These are phyloP conservation scores for Metrosideros polymorpha DNA, from an alignment of 441 rosid species.

Conservation along the genomic window DNA sequence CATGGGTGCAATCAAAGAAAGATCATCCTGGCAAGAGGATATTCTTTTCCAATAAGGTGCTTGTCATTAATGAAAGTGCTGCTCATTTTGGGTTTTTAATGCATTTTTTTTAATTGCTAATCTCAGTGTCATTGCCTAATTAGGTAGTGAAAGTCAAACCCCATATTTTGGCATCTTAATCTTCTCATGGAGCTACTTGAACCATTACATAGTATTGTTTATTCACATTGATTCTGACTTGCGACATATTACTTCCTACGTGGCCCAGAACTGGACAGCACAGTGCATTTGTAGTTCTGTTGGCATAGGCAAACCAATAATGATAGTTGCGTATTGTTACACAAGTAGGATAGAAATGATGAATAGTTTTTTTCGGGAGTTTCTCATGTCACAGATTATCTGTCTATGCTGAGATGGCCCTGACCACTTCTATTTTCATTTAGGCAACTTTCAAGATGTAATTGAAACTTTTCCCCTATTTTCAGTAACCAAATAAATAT, in stretches of 20 bases:
- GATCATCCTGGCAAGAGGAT: conserved; percentile 56
- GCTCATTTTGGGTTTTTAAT: not conserved
- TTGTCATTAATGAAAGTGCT: not conserved
- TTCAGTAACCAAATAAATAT: not conserved
- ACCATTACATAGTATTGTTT: not conserved
- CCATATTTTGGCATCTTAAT: not conserved
- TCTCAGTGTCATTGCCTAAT: not conserved
- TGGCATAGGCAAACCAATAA: not conserved
- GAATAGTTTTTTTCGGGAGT: not conserved
- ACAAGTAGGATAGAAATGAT: not conserved
- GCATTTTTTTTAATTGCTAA: not conserved
- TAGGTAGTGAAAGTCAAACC: not conserved
- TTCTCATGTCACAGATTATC: not conserved
- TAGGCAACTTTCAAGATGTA: not conserved
- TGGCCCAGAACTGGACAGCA: not conserved
- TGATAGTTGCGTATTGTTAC: not conserved
- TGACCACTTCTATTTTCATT: not conserved
- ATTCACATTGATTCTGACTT: not conserved
- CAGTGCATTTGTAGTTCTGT: not conserved
- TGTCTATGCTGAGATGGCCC: not conserved
- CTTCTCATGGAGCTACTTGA: not conserved
- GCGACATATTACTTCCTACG: not conserved
- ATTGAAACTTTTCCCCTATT: not conserved
- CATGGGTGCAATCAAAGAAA: conserved; percentile 80
- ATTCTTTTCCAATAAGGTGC: conserved; percentile 83